Conservation (phyloP, 129 eudicot genomes). For the Glebionis coronaria region DNA sequence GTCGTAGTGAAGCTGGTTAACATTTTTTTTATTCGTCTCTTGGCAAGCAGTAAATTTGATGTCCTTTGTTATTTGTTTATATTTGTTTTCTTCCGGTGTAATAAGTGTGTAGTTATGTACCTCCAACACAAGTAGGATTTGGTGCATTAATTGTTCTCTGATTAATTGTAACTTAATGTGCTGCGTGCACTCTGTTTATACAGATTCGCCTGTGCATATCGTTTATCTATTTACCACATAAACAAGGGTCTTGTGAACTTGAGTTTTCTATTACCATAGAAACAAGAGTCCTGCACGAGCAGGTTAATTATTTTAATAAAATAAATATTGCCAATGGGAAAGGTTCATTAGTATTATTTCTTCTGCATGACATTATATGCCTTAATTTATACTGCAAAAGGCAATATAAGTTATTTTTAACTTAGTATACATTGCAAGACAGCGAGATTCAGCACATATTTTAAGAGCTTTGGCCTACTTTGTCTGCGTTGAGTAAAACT, state of each 20-base stretch:
- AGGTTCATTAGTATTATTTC: no score
- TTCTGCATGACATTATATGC: no score
- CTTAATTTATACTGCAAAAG: not conserved
- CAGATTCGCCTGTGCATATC: not conserved
- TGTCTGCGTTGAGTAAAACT: slow-evolving; percentile 3
- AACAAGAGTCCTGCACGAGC: not conserved
- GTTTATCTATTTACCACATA: not conserved
- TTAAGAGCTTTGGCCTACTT: not conserved
- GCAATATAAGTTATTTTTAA: not conserved
- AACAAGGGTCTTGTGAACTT: not conserved
- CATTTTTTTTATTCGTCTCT: not conserved
- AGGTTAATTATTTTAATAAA: not conserved
- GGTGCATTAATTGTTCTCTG: no score
- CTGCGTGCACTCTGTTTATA: not conserved
- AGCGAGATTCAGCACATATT: no score
- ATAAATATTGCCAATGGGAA: not conserved
- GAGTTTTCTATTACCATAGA: not conserved
- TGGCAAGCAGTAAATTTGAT: not conserved
- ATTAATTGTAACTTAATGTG: no score
- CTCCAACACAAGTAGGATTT: no score
- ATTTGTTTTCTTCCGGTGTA: no score
- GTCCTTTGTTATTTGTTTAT: not conserved
- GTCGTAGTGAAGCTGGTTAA: no score
- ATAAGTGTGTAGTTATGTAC: no score
- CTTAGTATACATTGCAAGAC: not conserved